These are phyloP conservation scores for Helminthosporium solani DNA, from an alignment of 2,329 filamentous ascomycete genomes.

Conservation along the genomic window DNA sequence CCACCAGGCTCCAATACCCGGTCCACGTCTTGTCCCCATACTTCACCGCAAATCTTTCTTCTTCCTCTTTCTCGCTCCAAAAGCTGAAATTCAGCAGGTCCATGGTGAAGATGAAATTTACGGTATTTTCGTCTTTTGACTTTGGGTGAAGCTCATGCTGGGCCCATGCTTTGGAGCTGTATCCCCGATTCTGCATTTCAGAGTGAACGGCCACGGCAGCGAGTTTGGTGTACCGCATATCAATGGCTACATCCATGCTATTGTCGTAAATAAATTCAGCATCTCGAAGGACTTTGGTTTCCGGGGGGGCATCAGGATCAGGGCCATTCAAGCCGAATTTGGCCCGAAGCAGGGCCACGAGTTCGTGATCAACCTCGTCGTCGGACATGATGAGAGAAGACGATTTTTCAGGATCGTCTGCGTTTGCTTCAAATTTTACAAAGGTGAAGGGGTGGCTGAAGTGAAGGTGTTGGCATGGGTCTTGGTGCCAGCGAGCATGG, in stretches of 20 bases:
- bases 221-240: constrained; percentile 76
- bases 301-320: constrained; percentile 59
- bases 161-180: constrained; percentile 83
- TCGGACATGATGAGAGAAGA: constrained; percentile 68
- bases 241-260: constrained; percentile 86
- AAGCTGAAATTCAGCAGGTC: constrained; percentile 96
- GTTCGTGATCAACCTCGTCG: constrained; percentile 85
- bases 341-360: constrained; percentile 81
- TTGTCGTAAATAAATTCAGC: constrained; percentile 90
- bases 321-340: constrained; percentile 65
- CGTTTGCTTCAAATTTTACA: not conserved
- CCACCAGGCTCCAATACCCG: constrained; percentile 93
- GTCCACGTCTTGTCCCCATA: constrained; percentile 84
- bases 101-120: constrained; percentile 96
- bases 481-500: too few species aligned
- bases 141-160: constrained; percentile 89
- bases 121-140: constrained; percentile 72
- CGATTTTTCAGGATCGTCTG: not conserved
- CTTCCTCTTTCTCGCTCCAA: constrained; percentile 74
- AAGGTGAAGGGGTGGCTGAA: not conserved
- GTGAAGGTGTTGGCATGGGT: too few species aligned
- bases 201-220: constrained; percentile 77
- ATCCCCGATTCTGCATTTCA: constrained; percentile 80
- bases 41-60: constrained; percentile 77
- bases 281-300: constrained; percentile 78